Evolutionary conservation across 345 rosid species (phyloP), one percentile per base, ranked within the genome.

Genomic region (Leavenworthia alabamica): DNA sequence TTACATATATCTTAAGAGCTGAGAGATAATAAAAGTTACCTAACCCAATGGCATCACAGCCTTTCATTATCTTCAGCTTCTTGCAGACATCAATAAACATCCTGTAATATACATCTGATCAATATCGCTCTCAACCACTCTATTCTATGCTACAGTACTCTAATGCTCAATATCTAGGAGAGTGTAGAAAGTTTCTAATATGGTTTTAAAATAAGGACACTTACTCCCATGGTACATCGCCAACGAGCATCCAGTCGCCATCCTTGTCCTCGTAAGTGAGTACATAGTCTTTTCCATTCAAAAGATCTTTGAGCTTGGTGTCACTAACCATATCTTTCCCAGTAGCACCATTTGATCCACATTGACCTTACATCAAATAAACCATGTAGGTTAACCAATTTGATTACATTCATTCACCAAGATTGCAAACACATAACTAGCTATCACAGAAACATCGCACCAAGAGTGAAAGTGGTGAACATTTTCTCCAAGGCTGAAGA

Each of bases 151-250:
- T 26, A 26, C 28, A 26, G 27, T 24, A 2, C 0, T 2, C 5
- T 24, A 26, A 26, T 26, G 7, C 1, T 26, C 28, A 26, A 40
- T n/a, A 36, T 40, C 24, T 22, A 11, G 7, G 16, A 52, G 31
- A 24, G 8, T 6, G 24, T 5, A 28, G 28, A 13, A 49, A 40
- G 15, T 16, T 39, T 19, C 23, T 0, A 32, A 43, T 13, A 54
- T 33, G 29, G n/a, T 24, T 3, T 17, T 1, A 23, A 57, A 58
- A 29, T 4, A 54, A n/a, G n/a, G 24, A 65, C 67, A 55, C 96
- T 82, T 81, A 90, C 97, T 77, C 88, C 97, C 97, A 90, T 24
- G 98, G 96, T 8, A 91, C 96, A 79, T 91, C 96, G 14, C 98
- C 98, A 6, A 91, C 96, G 26, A 91, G 96, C 96, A 88, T 88